Percentiles rank a stretch among this genome's conserved stretches.
Conservation (phyloP, 2,329 filamentous ascomycete species). For the Diplodia corticola region DNA sequence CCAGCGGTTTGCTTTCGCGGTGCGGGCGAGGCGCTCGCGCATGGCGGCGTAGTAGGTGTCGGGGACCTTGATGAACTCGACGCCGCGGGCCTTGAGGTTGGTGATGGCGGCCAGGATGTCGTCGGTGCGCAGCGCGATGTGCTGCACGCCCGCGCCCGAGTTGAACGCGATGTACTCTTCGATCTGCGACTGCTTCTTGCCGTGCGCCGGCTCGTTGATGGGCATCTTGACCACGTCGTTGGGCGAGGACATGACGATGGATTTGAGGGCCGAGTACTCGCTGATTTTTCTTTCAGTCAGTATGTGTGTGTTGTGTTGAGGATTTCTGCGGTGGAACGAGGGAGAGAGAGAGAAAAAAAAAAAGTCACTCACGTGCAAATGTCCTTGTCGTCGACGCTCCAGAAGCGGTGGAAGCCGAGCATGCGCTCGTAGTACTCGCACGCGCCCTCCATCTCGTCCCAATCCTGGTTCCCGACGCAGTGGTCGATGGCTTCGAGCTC, state of each 20-base stretch:
- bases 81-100: conserved; percentile 78
- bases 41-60: conserved; percentile 82
- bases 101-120: conserved; percentile 78
- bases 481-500: conserved; percentile 80
- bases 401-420: conserved; percentile 94
- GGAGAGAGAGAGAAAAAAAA: neutral
- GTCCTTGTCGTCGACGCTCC: conserved; percentile 90
- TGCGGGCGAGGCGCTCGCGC: conserved; percentile 60
- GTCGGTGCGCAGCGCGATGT: conserved; percentile 81
- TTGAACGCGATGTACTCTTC: conserved; percentile 89
- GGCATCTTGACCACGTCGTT: conserved; percentile 95
- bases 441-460: conserved; percentile 76
- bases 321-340: neutral
- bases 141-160: conserved; percentile 84
- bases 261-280: conserved; percentile 85
- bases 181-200: conserved; percentile 90
- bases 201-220: conserved; percentile 91
- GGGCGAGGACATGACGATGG: conserved; percentile 83
- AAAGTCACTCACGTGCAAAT: conserved; percentile 65
- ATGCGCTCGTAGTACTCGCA: conserved; percentile 79
- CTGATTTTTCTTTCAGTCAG: neutral
- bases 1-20: conserved; percentile 55
- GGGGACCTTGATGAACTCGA: conserved; percentile 91
- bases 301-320: neutral
- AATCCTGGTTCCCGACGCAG: conserved; percentile 96